Conservation (phyloP, 2,329 filamentous ascomycete genomes). For the Ramularia endophylla region DNA sequence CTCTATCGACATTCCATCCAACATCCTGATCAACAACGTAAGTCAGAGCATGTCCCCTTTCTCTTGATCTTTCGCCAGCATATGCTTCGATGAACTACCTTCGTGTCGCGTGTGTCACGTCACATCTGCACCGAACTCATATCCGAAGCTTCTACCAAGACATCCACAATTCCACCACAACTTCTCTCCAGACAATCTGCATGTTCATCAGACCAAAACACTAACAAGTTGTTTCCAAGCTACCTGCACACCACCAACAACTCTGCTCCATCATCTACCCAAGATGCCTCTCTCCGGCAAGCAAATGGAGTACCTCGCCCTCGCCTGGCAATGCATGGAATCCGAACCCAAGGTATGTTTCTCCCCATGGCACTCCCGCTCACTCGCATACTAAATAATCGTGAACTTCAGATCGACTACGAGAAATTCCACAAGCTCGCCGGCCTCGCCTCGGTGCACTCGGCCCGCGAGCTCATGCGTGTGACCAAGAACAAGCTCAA, state of each 20-base stretch:
- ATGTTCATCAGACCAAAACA: not conserved
- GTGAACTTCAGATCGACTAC: slow-evolving; percentile 28
- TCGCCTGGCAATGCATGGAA: slow-evolving; percentile 31
- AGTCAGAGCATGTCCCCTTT: too few species aligned
- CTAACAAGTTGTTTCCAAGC: not conserved
- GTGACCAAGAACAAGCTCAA: slow-evolving; percentile 31
- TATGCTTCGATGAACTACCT: too few species aligned
- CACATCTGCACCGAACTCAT: too few species aligned
- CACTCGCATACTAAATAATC: slow-evolving; percentile 1
- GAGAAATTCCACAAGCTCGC: slow-evolving; percentile 27
- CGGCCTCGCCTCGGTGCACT: slow-evolving; percentile 21
- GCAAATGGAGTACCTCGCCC: slow-evolving; percentile 25
- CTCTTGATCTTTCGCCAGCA: too few species aligned
- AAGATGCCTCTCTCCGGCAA: slow-evolving; percentile 24
- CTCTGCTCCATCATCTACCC: slow-evolving; percentile 1
- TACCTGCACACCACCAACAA: not conserved
- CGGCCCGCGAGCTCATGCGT: slow-evolving; percentile 30
- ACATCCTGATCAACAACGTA: too few species aligned
- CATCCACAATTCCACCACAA: not conserved
- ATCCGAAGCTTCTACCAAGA: too few species aligned
- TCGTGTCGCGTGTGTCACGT: too few species aligned
- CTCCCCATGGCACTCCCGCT: not conserved
- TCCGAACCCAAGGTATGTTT: slow-evolving; percentile 24
- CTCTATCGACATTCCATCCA: too few species aligned
- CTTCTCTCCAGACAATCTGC: not conserved